A percentile compares a stretch with the other conserved stretches of the same genome.
phyloP scores from a whole-genome alignment of 805 yeast species.

The Schwanniomyces polymorphus region DNA sequence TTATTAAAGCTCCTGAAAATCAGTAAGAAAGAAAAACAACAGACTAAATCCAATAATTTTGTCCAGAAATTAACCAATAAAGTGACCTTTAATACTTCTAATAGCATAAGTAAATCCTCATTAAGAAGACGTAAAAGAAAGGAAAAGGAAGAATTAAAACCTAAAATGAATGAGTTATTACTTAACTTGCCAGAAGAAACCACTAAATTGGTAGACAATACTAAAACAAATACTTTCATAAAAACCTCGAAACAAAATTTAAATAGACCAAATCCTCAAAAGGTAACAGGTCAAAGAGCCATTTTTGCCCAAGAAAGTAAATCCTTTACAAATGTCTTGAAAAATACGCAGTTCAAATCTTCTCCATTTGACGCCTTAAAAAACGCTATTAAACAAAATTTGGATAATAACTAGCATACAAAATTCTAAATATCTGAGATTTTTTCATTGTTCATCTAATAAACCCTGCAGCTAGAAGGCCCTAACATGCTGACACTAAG shows the following conservation, averaged over 20 bases:
- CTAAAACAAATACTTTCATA: conserved; percentile 14
- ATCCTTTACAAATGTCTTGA: conserved; percentile 59
- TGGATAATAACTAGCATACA: background rate
- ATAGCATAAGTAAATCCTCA: conserved; percentile 65
- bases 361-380: conserved; percentile 68
- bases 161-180: conserved; percentile 65
- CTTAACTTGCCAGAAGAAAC: conserved; percentile 45
- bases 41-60: conserved; percentile 37
- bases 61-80: conserved; percentile 25
- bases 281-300: conserved; percentile 37
- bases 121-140: conserved; percentile 62
- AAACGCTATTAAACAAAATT: conserved; percentile 44
- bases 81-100: conserved; percentile 31
- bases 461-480: background rate
- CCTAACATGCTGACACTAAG: background rate
- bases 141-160: conserved; percentile 61
- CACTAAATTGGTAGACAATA: conserved; percentile 14
- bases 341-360: conserved; percentile 52
- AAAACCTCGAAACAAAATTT: conserved; percentile 19
- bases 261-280: conserved; percentile 54
- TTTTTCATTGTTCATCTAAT: background rate
- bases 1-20: conserved; percentile 53
- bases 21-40: conserved; percentile 54
- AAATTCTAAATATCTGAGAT: background rate
- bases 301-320: conserved; percentile 59